Base-by-base conservation (phyloP, 2,329 filamentous ascomycete species). In the Zasmidium angulare region DNA sequence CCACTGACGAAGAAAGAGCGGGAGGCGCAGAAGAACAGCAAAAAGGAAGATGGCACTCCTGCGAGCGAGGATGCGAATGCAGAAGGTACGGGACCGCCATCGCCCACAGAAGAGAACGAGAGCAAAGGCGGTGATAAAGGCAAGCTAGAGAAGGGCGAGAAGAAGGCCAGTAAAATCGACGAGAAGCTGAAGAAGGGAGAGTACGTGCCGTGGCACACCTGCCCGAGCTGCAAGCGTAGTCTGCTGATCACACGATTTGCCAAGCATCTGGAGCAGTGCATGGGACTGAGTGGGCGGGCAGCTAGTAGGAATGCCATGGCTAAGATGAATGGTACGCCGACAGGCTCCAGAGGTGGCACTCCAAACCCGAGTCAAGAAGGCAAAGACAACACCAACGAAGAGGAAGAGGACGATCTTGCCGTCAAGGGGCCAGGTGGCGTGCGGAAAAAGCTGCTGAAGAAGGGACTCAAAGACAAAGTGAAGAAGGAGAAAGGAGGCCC, bases 1-100 rank as follows among this genome's bases (percentile, higher is more conserved):
- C 72, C 72, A 0, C 83, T 88, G 61, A 89, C 89, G 61, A 90
- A 89, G 78, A 91, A 82, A 76, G 82, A 91, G 90, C 81, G 89
- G 87, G 72, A 86, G 87, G 78, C 84, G 86, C 58, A 66, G 53
- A 69, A 70, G 73, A 77, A 70, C 68, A 78, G 64, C 72, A 77
- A 68, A 69, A 77, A 77, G 53, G 77, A 77, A 61, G 77, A 78
- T 20, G 76, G 76, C 51, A 80, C 78, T 21, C 79, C 79, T 0
- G 77, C 75, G 21, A 68, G 65, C 53, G 77, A 79, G 60, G 77
- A 79, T 59, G 76, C 74, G 12, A 73, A 76, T 48, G 72, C 53
- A 31, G 63, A 64, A 36, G 69, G 67, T 26, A 71, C 71, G 17
- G 72, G 68, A 6, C 70, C 72, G 3, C 71, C 72, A 0, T 69